Evolutionary conservation across 2,329 filamentous ascomycete genomes (phyloP).

Genomic region (Fusarium poae): DNA sequence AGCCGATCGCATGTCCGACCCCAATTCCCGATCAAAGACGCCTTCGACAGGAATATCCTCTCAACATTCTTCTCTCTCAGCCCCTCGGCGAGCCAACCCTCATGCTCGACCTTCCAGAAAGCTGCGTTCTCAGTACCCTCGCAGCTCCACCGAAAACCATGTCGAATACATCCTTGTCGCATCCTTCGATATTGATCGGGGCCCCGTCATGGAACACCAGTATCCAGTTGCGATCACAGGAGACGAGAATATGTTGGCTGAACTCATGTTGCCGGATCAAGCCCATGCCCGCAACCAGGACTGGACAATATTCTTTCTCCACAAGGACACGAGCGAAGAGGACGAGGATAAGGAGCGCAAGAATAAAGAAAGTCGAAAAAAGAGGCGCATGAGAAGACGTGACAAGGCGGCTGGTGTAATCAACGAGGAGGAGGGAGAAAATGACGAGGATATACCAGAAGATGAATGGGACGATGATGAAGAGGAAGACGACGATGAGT

Average conservation of each 20-base stretch:
- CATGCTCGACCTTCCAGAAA: constrained; percentile 66
- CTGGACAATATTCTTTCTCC: constrained; percentile 99
- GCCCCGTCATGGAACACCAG: constrained; percentile 98
- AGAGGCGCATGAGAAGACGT: constrained; percentile 64
- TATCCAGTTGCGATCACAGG: constrained; percentile 95
- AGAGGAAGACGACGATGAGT: constrained; percentile 64
- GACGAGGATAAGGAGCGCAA: constrained; percentile 81
- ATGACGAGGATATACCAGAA: constrained; percentile 59
- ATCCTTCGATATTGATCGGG: constrained; percentile 95
- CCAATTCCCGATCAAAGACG: constrained; percentile 71
- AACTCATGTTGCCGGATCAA: constrained; percentile 98
- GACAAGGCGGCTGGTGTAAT: constrained; percentile 64
- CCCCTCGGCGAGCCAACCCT: constrained; percentile 63
- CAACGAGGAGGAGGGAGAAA: constrained; percentile 59
- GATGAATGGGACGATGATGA: constrained; percentile 65
- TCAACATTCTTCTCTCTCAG: constrained; percentile 71
- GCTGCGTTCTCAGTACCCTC: constrained; percentile 80
- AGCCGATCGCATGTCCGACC: constrained; percentile 69
- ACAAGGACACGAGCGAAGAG: constrained; percentile 90
- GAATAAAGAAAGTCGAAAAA: constrained; percentile 66
- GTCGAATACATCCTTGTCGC: constrained; percentile 99
- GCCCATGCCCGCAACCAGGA: constrained; percentile 95
- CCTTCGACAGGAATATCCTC: constrained; percentile 71
- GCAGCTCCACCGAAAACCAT: constrained; percentile 85
- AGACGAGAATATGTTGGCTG: constrained; percentile 97